Conservation (phyloP, 2,329 filamentous ascomycete species). For the Apiospora hydei region DNA sequence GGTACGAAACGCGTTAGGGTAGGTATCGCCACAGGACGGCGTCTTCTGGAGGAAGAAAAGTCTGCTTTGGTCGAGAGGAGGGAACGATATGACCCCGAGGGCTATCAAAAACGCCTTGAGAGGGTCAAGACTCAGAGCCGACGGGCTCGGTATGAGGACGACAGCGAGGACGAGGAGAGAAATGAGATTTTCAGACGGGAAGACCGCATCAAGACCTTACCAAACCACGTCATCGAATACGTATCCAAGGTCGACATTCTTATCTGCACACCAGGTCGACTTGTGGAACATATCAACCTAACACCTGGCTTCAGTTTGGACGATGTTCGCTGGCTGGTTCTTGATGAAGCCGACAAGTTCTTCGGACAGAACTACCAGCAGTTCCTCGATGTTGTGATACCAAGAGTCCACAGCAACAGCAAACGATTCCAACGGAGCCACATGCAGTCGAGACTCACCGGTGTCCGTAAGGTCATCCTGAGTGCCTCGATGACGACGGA, state of each 20-base stretch:
- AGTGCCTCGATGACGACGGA: constrained; percentile 94
- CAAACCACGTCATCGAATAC: constrained; percentile 70
- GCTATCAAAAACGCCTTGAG: constrained; percentile 50
- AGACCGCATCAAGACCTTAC: constrained; percentile 48
- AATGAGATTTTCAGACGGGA: constrained; percentile 37
- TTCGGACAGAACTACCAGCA: constrained; percentile 92
- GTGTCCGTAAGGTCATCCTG: constrained; percentile 81
- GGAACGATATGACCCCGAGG: constrained; percentile 69
- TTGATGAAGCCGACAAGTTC: constrained; percentile 93
- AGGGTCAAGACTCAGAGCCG: constrained; percentile 52
- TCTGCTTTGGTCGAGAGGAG: constrained; percentile 50
- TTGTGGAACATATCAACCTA: constrained; percentile 88
- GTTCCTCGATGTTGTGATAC: constrained; percentile 80
- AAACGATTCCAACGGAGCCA: constrained; percentile 61
- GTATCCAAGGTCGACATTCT: constrained; percentile 83
- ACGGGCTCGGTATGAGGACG: constrained; percentile 43
- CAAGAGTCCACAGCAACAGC: constrained; percentile 58
- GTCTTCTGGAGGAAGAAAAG: constrained; percentile 73
- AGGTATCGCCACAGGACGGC: constrained; percentile 83
- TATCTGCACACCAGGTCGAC: constrained; percentile 87
- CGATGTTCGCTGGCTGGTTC: constrained; percentile 84
- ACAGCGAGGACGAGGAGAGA: constrained; percentile 43
- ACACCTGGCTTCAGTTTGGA: constrained; percentile 84
- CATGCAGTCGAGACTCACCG: constrained; percentile 57
- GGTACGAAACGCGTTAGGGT: constrained; percentile 74